phyloP scores from a whole-genome alignment of 441 rosid genomes.

The Geranium incanum region DNA sequence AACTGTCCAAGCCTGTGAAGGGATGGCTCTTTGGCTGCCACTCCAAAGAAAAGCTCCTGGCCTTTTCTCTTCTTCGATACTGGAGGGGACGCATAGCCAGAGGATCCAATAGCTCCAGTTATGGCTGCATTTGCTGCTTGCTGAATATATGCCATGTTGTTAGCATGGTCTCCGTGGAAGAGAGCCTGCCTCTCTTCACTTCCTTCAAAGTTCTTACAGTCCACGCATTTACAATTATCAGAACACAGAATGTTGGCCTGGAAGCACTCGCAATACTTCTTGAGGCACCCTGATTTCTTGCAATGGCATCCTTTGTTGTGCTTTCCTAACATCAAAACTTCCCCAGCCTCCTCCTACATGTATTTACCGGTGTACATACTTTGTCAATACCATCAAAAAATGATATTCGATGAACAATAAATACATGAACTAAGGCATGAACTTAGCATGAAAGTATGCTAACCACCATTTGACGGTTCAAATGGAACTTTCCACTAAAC shows the following conservation, averaged over 20 bases:
- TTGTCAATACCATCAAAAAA: slow-evolving; percentile 1
- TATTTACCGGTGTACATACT: slow-evolving; percentile 13
- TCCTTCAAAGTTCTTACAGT: slow-evolving; percentile 58
- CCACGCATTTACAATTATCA: slow-evolving; percentile 4
- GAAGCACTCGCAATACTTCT: slow-evolving; percentile 94
- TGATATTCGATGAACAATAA: background rate
- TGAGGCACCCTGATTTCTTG: slow-evolving; percentile 64
- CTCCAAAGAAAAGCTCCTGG: slow-evolving; percentile 63
- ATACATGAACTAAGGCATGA: background rate
- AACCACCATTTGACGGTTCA: background rate
- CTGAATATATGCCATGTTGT: slow-evolving; percentile 34
- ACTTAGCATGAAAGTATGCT: slow-evolving; percentile 6
- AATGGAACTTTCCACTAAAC: background rate
- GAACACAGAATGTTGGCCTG: slow-evolving; percentile 47
- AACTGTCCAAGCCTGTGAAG: slow-evolving; percentile 51
- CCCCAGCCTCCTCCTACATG: slow-evolving; percentile 60
- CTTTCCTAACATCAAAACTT: slow-evolving; percentile 50
- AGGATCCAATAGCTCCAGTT: slow-evolving; percentile 67
- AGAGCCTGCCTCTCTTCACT: slow-evolving; percentile 29
- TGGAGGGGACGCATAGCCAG: slow-evolving; percentile 70
- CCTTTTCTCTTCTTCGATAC: slow-evolving; percentile 73
- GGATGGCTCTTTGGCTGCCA: slow-evolving; percentile 54
- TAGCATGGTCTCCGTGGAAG: slow-evolving; percentile 6
- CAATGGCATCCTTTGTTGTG: slow-evolving; percentile 55
- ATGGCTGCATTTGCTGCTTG: slow-evolving; percentile 94